Base-by-base conservation (phyloP, 2,329 filamentous ascomycete genomes). In the Ceratocystis ficicola region DNA sequence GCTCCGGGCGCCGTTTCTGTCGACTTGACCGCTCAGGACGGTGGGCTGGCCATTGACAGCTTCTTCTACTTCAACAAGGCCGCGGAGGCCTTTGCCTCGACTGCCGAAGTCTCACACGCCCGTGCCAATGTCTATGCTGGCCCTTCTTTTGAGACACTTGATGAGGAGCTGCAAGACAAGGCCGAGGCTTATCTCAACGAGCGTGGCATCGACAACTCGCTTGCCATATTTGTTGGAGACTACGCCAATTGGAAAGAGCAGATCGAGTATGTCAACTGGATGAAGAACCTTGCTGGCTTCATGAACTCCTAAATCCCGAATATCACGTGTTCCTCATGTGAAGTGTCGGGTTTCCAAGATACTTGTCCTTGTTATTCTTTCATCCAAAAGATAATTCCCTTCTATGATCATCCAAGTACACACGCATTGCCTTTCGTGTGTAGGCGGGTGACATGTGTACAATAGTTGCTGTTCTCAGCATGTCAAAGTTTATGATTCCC, bases 171-270 rank as follows among this genome's bases (percentile, higher is more conserved):
- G 57, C 93, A 97, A 81, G 82, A 90, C 65, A 82, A 96, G 71
- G 82, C 97, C 75, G 93, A 97, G 82, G 85, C 88, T 71, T 99
- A 93, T 79, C 83, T 99, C 69, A 91, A 96, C 77, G 94, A 96
- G 83, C 85, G 94, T 71, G 94, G 93, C 70, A 85, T 99, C 77
- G 90, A 93, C 73, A 86, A 88, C 71, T 84, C 87, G 67, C 83
- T 99, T 72, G 93, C 92, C 65, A 79, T 92, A 70, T 96, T 97
- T 76, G 87, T 95, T 57, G 90, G 92, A 46, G 92, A 97, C 76
- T 99, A 96, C 79, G 92, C 97, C 73, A 91, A 97, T 75, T 85
- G 89, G 78, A 99, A 99, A 86, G 94, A 99, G 84, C 93, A 97
- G 84, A 88, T 86, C 78, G 94, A 99, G 82, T 99, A 99, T 77